Evolutionary conservation across 306 rosid genomes (phyloP).

Genomic region (Senna siamea): DNA sequence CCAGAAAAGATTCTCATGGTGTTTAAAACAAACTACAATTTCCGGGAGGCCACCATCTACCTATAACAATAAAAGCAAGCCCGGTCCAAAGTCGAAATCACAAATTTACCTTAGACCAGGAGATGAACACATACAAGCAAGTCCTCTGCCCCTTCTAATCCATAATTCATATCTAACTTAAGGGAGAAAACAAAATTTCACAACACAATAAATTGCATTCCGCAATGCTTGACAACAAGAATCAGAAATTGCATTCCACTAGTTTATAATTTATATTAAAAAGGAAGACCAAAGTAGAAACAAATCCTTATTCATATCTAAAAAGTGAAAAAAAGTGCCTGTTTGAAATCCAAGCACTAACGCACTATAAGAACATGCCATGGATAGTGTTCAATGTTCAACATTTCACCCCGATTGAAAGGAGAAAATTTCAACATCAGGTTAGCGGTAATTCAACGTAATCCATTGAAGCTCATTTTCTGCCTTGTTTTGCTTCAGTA

Average conservation of each 20-base stretch:
- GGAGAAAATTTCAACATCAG: not conserved
- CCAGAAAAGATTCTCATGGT: not conserved
- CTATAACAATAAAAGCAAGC: not conserved
- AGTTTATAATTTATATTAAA: too few species aligned
- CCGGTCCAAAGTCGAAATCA: not conserved
- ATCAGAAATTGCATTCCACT: too few species aligned
- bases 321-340: too few species aligned
- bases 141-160: not conserved
- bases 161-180: not conserved
- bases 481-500: not conserved
- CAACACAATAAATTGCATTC: not conserved
- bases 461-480: not conserved
- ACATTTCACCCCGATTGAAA: not conserved
- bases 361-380: too few species aligned
- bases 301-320: too few species aligned
- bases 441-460: too few species aligned
- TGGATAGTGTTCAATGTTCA: too few species aligned
- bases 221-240: not conserved
- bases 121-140: not conserved
- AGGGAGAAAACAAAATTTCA: not conserved
- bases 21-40: not conserved
- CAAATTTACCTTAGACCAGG: not conserved
- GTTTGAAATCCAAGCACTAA: too few species aligned
- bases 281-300: too few species aligned
- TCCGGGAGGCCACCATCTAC: conserved; percentile 1